Evolutionary conservation across 257 asterid genomes (phyloP).

Genomic region (Solanum piurae): DNA sequence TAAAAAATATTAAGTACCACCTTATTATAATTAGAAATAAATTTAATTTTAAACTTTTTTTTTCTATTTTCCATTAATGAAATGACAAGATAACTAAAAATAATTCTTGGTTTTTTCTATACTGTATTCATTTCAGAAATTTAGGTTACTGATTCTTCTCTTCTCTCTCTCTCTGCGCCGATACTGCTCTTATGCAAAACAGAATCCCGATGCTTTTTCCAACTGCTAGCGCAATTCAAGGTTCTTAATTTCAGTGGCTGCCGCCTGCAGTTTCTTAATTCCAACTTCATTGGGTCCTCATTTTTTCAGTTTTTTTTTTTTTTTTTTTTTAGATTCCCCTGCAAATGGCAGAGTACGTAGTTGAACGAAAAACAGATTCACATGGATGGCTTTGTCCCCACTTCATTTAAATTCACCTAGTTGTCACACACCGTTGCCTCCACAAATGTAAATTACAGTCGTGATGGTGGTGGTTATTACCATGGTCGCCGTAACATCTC

Average conservation of each 20-base stretch:
- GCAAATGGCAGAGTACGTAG: neutral
- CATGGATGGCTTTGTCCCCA: neutral
- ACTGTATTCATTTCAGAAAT: neutral
- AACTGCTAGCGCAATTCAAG: neutral
- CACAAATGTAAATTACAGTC: conserved; percentile 9
- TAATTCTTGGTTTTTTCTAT: neutral
- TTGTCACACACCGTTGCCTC: conserved; percentile 17
- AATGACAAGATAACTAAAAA: neutral
- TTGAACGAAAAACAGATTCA: neutral
- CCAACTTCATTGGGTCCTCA: neutral
- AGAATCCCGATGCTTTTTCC: neutral
- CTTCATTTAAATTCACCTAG: neutral
- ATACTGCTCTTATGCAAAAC: neutral
- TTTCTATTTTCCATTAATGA: too few species aligned
- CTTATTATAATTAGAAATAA: too few species aligned
- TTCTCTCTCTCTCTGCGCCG: neutral
- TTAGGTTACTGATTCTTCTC: neutral
- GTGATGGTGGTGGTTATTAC: neutral
- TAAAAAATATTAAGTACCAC: too few species aligned
- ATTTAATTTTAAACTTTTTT: too few species aligned
- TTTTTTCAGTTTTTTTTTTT: too few species aligned
- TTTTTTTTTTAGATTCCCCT: neutral
- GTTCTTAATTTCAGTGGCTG: neutral
- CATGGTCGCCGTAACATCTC: conserved; percentile 9
- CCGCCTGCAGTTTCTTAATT: neutral